Percentiles rank a stretch among this genome's conserved stretches.
phyloP scores from a whole-genome alignment of 2,329 filamentous ascomycete species.

The Botrytis squamosa region DNA sequence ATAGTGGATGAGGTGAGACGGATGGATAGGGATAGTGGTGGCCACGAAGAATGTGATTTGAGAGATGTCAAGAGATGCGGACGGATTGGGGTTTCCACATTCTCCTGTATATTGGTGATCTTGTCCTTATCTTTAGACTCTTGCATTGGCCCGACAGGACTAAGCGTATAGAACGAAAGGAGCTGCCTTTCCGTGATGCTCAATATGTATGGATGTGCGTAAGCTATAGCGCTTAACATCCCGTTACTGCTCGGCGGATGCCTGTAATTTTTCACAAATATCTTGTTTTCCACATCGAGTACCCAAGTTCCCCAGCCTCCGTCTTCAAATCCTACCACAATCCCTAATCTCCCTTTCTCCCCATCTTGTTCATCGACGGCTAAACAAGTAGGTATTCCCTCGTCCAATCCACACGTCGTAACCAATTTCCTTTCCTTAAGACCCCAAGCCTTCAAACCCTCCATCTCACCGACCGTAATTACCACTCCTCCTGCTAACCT shows the following conservation, averaged over 20 bases:
- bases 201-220: constrained; percentile 71
- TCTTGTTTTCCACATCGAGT: constrained; percentile 48
- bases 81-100: neutral
- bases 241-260: constrained; percentile 36
- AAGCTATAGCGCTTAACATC: constrained; percentile 66
- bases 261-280: constrained; percentile 27
- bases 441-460: constrained; percentile 77
- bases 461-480: constrained; percentile 68
- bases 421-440: constrained; percentile 62
- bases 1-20: constrained; percentile 63
- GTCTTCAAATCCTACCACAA: constrained; percentile 69
- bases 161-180: constrained; percentile 69
- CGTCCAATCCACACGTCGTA: constrained; percentile 47
- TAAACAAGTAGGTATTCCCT: constrained; percentile 57
- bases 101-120: neutral
- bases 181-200: constrained; percentile 73
- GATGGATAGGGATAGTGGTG: constrained; percentile 80
- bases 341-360: constrained; percentile 50
- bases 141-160: neutral
- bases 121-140: neutral
- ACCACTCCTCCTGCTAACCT: constrained; percentile 75
- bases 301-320: constrained; percentile 71
- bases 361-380: constrained; percentile 58
- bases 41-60: constrained; percentile 74
- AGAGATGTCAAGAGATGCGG: constrained; percentile 68